A percentile compares a stretch with the other conserved stretches of the same genome.
These are phyloP conservation scores for Aspergillus aculeatinus DNA, from an alignment of 2,329 filamentous ascomycete genomes.

Conservation along the genomic window DNA sequence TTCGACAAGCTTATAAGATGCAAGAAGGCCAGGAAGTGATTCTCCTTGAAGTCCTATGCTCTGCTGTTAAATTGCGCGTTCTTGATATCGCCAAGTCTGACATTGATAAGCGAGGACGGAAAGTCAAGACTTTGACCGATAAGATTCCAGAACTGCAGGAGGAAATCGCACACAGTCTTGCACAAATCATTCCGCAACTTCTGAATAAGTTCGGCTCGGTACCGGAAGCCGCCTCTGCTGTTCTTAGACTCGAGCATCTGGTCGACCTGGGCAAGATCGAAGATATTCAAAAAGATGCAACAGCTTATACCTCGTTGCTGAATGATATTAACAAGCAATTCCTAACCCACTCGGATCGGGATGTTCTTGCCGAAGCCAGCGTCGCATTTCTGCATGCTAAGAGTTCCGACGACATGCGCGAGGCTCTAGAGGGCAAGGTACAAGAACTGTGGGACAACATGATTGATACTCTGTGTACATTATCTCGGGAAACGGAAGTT, in stretches of 20 bases:
- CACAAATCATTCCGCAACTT: conserved; percentile 75
- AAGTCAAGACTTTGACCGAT: conserved; percentile 59
- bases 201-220: conserved; percentile 92
- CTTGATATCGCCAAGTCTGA: conserved; percentile 63
- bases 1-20: conserved; percentile 72
- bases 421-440: conserved; percentile 77
- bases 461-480: conserved; percentile 68
- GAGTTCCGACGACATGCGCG: conserved; percentile 82
- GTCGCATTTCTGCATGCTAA: conserved; percentile 80
- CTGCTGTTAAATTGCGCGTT: conserved; percentile 74
- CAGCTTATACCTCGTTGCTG: conserved; percentile 74
- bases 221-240: conserved; percentile 79
- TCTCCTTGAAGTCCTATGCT: conserved; percentile 81
- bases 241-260: conserved; percentile 80
- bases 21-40: conserved; percentile 76
- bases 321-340: conserved; percentile 95
- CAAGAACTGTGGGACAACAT: conserved; percentile 83
- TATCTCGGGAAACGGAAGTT: conserved; percentile 71
- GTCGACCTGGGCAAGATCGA: conserved; percentile 86
- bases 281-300: conserved; percentile 81
- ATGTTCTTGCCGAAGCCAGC: conserved; percentile 80
- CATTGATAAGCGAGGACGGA: conserved; percentile 55
- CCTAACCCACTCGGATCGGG: conserved; percentile 82
- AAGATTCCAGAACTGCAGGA: conserved; percentile 71
- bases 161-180: conserved; percentile 73